These are phyloP conservation scores for Prunus mira DNA, from an alignment of 306 rosid genomes.

Conservation along the genomic window DNA sequence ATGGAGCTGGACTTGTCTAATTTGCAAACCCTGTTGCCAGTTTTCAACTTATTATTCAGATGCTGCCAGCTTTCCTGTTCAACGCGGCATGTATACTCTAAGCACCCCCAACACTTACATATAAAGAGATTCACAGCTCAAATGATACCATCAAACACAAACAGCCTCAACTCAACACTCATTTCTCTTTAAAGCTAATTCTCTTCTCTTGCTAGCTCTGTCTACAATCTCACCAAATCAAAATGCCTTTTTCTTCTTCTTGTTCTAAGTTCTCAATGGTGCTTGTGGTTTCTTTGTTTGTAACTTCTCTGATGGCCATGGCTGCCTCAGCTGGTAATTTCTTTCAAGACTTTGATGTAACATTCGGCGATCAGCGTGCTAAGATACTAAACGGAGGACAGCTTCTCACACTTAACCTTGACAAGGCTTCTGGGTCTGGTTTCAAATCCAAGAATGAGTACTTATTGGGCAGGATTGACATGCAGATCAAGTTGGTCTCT, in stretches of 20 bases:
- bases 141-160: not conserved
- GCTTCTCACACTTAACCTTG: conserved; percentile 61
- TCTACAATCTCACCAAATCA: not conserved
- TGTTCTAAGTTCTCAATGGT: not conserved
- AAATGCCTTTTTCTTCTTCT: conserved; percentile 15
- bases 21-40: too few species aligned
- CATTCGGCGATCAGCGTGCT: conserved; percentile 61
- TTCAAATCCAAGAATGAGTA: conserved; percentile 60
- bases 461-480: conserved; percentile 63
- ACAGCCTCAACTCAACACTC: not conserved
- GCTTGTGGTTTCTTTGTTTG: conserved; percentile 1
- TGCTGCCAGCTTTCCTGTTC: too few species aligned
- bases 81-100: too few species aligned
- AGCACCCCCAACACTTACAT: not conserved
- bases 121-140: conserved; percentile 11
- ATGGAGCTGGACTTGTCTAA: too few species aligned
- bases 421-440: conserved; percentile 68
- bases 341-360: conserved; percentile 52
- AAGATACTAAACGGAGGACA: conserved; percentile 56
- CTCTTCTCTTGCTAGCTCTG: not conserved
- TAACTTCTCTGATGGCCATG: conserved; percentile 13
- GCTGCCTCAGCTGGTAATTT: conserved; percentile 48
- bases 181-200: not conserved
- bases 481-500: conserved; percentile 68
- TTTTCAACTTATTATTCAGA: too few species aligned